Conservation (phyloP, 2,329 filamentous ascomycete genomes). For the Pseudocercospora pini-densiflorae region DNA sequence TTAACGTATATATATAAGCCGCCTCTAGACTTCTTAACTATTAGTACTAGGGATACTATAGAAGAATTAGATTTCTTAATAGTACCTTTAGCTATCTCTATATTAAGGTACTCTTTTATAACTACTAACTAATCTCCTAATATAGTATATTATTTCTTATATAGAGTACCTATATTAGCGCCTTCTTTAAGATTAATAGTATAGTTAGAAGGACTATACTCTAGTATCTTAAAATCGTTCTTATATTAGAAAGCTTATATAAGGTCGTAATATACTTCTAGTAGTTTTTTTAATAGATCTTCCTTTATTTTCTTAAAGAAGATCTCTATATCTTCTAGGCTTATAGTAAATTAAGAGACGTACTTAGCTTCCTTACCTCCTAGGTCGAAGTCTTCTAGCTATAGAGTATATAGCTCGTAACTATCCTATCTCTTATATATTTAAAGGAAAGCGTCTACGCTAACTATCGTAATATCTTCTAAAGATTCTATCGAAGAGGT, state of each 20-base stretch:
- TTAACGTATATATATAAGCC: constrained; percentile 36
- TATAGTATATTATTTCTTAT: neutral
- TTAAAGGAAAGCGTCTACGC: neutral
- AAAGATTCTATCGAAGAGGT: too few relatives aligned
- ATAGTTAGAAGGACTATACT: neutral
- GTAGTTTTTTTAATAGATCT: too few relatives aligned
- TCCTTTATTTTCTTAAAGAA: neutral
- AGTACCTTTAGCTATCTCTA: neutral
- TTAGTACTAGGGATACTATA: too few relatives aligned
- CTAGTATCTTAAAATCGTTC: neutral
- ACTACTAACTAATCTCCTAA: neutral
- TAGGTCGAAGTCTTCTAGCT: neutral
- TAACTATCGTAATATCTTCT: neutral
- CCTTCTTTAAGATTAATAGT: neutral
- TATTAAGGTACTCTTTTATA: neutral
- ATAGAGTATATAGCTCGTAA: neutral
- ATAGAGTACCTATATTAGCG: neutral
- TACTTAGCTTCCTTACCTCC: too few relatives aligned
- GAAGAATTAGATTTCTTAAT: neutral
- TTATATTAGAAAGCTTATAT: neutral
- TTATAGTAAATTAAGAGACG: neutral
- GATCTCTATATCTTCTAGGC: neutral
- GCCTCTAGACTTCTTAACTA: constrained; percentile 27
- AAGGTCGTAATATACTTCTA: neutral
- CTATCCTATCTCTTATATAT: too few relatives aligned